phyloP scores from a whole-genome alignment of 1,284 basidiomycete genomes.

The Apiotrichum brassicae region DNA sequence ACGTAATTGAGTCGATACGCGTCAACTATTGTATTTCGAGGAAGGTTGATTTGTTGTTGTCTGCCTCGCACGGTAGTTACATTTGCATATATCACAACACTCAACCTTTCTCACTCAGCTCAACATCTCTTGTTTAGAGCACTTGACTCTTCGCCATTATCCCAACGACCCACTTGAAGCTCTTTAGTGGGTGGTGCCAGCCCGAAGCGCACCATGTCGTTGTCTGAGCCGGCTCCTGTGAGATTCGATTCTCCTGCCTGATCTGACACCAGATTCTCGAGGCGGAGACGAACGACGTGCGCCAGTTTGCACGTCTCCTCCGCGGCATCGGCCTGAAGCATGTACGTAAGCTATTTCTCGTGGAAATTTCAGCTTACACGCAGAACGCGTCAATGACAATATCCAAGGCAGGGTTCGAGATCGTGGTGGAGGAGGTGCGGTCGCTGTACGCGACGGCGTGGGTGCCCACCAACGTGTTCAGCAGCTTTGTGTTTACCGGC shows the following conservation, averaged over 20 bases:
- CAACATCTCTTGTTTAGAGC: no score
- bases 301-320: slow-evolving; percentile 65
- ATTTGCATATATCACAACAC: no score
- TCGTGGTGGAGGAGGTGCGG: slow-evolving; percentile 79
- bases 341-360: slow-evolving; percentile 48
- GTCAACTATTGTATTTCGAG: no score
- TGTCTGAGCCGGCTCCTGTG: background rate
- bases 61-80: no score
- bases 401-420: slow-evolving; percentile 62
- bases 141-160: no score
- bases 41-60: no score
- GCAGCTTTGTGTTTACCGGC: slow-evolving; percentile 58
- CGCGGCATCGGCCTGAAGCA: slow-evolving; percentile 71
- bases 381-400: slow-evolving; percentile 74
- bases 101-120: no score
- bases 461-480: slow-evolving; percentile 70
- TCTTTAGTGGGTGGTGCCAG: no score
- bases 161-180: no score
- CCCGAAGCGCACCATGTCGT: no score
- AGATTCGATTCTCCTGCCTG: background rate
- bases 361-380: slow-evolving; percentile 2
- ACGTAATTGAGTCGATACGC: no score
- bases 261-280: slow-evolving; percentile 62
- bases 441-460: slow-evolving; percentile 77
- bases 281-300: slow-evolving; percentile 69